phyloP scores from a whole-genome alignment of 2,329 filamentous ascomycete genomes.

The Fusarium lyarnte region DNA sequence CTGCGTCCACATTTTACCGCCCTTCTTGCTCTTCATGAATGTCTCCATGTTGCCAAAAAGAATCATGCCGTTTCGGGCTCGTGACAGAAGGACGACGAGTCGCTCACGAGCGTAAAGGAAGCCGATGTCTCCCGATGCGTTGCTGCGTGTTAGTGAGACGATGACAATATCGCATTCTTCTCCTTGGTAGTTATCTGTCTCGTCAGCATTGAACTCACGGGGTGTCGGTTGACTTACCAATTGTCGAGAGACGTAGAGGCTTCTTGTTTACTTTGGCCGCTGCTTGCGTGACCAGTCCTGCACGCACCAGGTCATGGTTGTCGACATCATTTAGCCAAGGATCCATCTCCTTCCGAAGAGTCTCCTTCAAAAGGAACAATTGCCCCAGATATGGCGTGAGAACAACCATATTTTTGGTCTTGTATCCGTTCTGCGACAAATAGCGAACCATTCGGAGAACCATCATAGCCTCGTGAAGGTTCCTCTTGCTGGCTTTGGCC shows the following conservation, averaged over 20 bases:
- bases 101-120: slow-evolving; percentile 74
- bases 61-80: slow-evolving; percentile 72
- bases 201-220: not conserved
- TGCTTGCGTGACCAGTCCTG: slow-evolving; percentile 67
- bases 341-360: slow-evolving; percentile 66
- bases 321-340: slow-evolving; percentile 76
- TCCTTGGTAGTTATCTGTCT: slow-evolving; percentile 78
- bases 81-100: slow-evolving; percentile 74
- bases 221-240: slow-evolving; percentile 60
- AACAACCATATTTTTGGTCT: slow-evolving; percentile 71
- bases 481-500: slow-evolving; percentile 64
- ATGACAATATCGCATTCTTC: slow-evolving; percentile 81
- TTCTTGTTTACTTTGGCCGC: slow-evolving; percentile 61
- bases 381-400: slow-evolving; percentile 80
- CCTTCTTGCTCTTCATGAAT: slow-evolving; percentile 64
- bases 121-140: slow-evolving; percentile 70
- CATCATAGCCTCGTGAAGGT: slow-evolving; percentile 73
- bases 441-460: slow-evolving; percentile 72
- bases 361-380: slow-evolving; percentile 64
- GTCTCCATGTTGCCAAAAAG: slow-evolving; percentile 76
- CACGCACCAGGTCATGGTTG: slow-evolving; percentile 64
- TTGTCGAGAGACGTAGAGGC: slow-evolving; percentile 71
- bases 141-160: slow-evolving; percentile 73
- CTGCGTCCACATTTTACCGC: slow-evolving; percentile 59
- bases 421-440: slow-evolving; percentile 76